Evolutionary conservation across 1,284 basidiomycete genomes (phyloP).

Genomic region (Cryptococcus hybrid): DNA sequence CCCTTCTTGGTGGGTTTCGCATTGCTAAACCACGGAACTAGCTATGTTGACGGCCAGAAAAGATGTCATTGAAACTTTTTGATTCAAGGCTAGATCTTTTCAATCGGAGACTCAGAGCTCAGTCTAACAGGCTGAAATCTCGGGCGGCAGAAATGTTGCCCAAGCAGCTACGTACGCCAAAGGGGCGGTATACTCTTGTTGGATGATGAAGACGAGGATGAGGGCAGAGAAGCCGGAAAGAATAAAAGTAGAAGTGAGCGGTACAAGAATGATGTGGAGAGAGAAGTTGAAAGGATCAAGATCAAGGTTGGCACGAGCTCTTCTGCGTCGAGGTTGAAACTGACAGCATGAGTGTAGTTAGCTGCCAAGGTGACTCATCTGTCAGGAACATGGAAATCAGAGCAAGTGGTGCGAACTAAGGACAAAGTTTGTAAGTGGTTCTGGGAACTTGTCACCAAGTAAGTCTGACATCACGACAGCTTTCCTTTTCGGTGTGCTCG

Average conservation of each 20-base stretch:
- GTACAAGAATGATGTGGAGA: slow-evolving; percentile 64
- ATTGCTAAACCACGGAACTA: not conserved
- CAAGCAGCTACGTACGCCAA: slow-evolving; percentile 51
- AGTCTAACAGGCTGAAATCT: slow-evolving; percentile 74
- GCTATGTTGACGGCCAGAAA: not conserved
- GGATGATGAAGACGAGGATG: slow-evolving; percentile 29
- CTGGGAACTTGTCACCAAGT: not conserved
- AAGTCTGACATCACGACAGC: slow-evolving; percentile 47
- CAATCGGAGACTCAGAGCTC: slow-evolving; percentile 80
- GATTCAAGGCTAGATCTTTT: slow-evolving; percentile 84
- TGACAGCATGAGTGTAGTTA: slow-evolving; percentile 20
- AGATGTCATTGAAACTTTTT: slow-evolving; percentile 52
- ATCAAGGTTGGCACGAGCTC: slow-evolving; percentile 53
- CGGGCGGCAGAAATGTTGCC: slow-evolving; percentile 69
- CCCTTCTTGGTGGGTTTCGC: slow-evolving; percentile 39
- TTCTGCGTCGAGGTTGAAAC: not conserved
- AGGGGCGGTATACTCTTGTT: slow-evolving; percentile 39
- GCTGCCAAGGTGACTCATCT: slow-evolving; percentile 65
- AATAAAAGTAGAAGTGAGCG: slow-evolving; percentile 2
- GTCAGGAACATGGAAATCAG: slow-evolving; percentile 75
- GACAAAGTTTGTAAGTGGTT: slow-evolving; percentile 61
- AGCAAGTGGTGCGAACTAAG: slow-evolving; percentile 84
- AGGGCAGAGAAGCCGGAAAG: slow-evolving; percentile 7
- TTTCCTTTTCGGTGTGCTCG: slow-evolving; percentile 89
- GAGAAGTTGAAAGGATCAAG: slow-evolving; percentile 78